A percentile compares a stretch with the other conserved stretches of the same genome.
Conservation (phyloP, 768 basidiomycete genomes). For the Suillus weaverae region DNA sequence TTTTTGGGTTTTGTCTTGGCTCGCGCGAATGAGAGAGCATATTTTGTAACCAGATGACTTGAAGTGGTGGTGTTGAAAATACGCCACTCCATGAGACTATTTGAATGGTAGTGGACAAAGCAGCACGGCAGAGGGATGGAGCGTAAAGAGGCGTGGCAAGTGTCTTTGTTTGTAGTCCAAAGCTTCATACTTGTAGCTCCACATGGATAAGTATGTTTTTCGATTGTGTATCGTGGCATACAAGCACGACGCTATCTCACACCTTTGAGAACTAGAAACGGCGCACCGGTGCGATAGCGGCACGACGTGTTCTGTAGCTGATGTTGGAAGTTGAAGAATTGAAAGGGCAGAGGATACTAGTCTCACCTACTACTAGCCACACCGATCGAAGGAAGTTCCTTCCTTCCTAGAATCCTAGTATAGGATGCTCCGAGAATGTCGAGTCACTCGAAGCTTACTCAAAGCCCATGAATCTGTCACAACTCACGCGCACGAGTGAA, state of each 20-base stretch:
- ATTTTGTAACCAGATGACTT: neutral
- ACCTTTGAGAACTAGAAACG: neutral
- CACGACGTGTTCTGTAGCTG: no score
- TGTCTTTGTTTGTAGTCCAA: neutral
- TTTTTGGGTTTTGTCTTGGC: neutral
- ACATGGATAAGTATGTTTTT: neutral
- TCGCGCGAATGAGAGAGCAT: neutral
- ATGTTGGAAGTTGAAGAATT: no score
- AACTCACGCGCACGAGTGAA: no score
- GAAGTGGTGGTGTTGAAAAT: neutral
- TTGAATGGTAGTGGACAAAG: conserved; percentile 3
- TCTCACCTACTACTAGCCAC: no score
- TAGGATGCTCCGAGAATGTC: no score
- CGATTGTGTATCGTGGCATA: neutral
- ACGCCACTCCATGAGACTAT: conserved; percentile 4
- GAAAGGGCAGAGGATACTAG: no score
- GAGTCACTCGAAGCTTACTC: no score
- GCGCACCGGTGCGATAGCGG: no score
- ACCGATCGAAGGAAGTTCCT: no score
- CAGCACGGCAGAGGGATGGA: neutral
- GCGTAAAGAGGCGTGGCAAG: neutral
- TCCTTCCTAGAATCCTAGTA: no score
- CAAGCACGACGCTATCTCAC: neutral
- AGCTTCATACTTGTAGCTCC: neutral
- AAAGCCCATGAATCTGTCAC: no score